A percentile compares a stretch with the other conserved stretches of the same genome.
Evolutionary conservation across 257 asterid genomes (phyloP).

Genomic region (Fraxinus quadrangulata): DNA sequence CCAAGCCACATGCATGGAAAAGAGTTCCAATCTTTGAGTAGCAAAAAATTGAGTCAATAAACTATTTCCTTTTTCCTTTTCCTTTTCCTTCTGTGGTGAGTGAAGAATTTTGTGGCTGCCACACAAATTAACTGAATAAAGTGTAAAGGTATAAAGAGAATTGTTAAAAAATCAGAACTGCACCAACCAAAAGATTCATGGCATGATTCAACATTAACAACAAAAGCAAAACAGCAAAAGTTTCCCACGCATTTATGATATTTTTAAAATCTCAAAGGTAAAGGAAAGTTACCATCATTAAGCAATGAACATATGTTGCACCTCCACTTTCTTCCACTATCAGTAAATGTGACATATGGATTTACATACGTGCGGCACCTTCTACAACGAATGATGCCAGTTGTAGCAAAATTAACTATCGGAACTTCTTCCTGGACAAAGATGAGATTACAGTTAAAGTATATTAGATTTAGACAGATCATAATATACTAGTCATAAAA

Average conservation of each 20-base stretch:
- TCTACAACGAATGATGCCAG: conserved; percentile 76
- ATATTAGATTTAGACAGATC: not conserved
- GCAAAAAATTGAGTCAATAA: conserved; percentile 1
- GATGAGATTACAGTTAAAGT: conserved; percentile 23
- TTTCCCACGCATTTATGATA: not conserved
- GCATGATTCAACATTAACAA: conserved; percentile 12
- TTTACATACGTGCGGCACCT: conserved; percentile 85
- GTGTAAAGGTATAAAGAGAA: not conserved
- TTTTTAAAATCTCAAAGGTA: conserved; percentile 11
- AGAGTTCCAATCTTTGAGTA: conserved; percentile 5
- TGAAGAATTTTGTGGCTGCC: not conserved
- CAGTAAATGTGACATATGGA: conserved; percentile 71
- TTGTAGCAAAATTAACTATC: conserved; percentile 60
- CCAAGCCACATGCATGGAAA: not conserved
- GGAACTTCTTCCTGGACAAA: conserved; percentile 81
- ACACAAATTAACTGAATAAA: conserved; percentile 5
- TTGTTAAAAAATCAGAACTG: not conserved
- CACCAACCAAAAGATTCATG: conserved; percentile 8
- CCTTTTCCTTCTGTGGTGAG: not conserved
- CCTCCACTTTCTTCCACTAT: conserved; percentile 82
- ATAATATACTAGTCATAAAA: not conserved
- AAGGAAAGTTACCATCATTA: conserved; percentile 61
- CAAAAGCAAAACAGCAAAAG: not conserved
- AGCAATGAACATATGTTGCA: conserved; percentile 79
- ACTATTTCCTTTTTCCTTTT: not conserved